These are phyloP conservation scores for Vitis hybrid DNA, from an alignment of 177 flowering plant genomes.

Conservation along the genomic window DNA sequence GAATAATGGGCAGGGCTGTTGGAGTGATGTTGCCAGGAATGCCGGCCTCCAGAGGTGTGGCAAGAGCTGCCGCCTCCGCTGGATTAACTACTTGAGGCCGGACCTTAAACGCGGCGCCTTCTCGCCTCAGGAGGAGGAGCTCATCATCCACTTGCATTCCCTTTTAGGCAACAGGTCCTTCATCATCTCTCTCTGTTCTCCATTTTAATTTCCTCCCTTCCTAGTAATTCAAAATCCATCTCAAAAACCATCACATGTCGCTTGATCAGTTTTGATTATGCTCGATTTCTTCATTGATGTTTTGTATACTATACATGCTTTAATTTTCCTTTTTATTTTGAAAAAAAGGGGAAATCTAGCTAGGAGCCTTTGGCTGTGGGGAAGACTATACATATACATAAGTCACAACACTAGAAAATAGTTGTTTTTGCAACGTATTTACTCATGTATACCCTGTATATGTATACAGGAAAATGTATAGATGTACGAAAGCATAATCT, in stretches of 20 bases:
- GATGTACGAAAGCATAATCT: not conserved
- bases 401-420: no score
- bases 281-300: no score
- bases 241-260: not conserved
- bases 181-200: constrained; percentile 3
- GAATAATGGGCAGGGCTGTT: constrained; percentile 69
- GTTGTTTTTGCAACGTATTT: no score
- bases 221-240: no score
- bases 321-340: not conserved
- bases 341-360: no score
- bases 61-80: constrained; percentile 73
- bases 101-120: constrained; percentile 82
- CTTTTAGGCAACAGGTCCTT: constrained; percentile 76
- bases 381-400: no score
- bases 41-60: constrained; percentile 79
- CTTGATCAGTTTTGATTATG: no score
- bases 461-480: not conserved
- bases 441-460: not conserved
- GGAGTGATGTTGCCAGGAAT: constrained; percentile 79
- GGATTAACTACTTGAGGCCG: constrained; percentile 77
- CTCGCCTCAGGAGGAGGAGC: constrained; percentile 73
- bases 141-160: constrained; percentile 67
- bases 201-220: not conserved
- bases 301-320: not conserved
- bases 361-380: no score